Evolutionary conservation across 2,329 filamentous ascomycete species (phyloP).

Genomic region (Ascochyta koolunga): DNA sequence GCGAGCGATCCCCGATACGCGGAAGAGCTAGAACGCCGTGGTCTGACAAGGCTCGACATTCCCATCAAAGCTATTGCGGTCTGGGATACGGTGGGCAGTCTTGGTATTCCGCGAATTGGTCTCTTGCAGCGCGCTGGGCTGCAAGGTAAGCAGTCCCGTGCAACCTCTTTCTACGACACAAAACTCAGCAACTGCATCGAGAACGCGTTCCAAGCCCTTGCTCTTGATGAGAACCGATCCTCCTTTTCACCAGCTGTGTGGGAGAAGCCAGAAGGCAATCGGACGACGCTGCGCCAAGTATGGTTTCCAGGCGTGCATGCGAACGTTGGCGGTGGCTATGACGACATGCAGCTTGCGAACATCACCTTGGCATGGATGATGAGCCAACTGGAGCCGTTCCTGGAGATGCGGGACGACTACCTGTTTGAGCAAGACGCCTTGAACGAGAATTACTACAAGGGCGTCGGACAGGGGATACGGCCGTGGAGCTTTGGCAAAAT

Average conservation of each 20-base stretch:
- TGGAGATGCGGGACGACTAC: slow-evolving; percentile 56
- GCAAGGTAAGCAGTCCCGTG: slow-evolving; percentile 43
- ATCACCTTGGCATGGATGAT: slow-evolving; percentile 65
- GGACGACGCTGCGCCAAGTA: slow-evolving; percentile 57
- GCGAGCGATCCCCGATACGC: slow-evolving; percentile 51
- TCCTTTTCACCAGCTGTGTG: slow-evolving; percentile 61
- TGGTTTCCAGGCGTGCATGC: slow-evolving; percentile 63
- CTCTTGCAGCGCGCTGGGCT: slow-evolving; percentile 45
- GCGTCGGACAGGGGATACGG: slow-evolving; percentile 47
- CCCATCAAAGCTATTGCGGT: slow-evolving; percentile 54
- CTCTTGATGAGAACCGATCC: slow-evolving; percentile 59
- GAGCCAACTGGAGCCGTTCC: slow-evolving; percentile 55
- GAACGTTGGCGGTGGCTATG: slow-evolving; percentile 58
- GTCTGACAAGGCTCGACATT: slow-evolving; percentile 43
- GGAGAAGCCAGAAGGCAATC: slow-evolving; percentile 54
- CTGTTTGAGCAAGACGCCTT: slow-evolving; percentile 55
- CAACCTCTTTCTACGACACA: slow-evolving; percentile 58
- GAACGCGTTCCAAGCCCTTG: slow-evolving; percentile 63
- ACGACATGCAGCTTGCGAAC: slow-evolving; percentile 54
- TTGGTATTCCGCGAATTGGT: slow-evolving; percentile 56
- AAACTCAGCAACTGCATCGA: slow-evolving; percentile 52
- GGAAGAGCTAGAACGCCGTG: slow-evolving; percentile 49
- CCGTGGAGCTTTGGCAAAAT: slow-evolving; percentile 58
- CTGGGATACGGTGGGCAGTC: slow-evolving; percentile 57
- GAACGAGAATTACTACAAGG: slow-evolving; percentile 53